These are phyloP conservation scores for Athelia sp. DNA, from an alignment of 1,284 basidiomycete species.

Conservation along the genomic window DNA sequence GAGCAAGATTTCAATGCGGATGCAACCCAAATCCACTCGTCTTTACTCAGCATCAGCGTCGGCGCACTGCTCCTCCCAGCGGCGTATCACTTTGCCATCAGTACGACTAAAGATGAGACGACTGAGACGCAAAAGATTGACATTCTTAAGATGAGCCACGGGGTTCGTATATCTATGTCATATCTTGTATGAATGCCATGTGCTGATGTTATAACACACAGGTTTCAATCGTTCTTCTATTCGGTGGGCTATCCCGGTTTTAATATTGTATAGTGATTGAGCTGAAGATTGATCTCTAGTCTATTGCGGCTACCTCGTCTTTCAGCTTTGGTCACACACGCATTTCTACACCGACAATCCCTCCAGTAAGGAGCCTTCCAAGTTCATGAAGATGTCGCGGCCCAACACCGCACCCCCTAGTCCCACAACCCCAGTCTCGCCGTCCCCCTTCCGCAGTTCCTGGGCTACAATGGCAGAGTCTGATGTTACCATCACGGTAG, in stretches of 20 bases:
- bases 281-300: slow-evolving; percentile 32
- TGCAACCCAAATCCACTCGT: slow-evolving; percentile 76
- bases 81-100: slow-evolving; percentile 47
- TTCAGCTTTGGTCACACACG: slow-evolving; percentile 86
- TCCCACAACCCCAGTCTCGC: too few species aligned
- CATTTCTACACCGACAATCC: slow-evolving; percentile 58
- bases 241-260: slow-evolving; percentile 50
- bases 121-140: slow-evolving; percentile 32
- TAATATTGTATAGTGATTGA: too few species aligned
- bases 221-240: slow-evolving; percentile 76
- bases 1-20: slow-evolving; percentile 74
- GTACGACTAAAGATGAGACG: slow-evolving; percentile 18
- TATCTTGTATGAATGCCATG: slow-evolving; percentile 2
- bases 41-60: slow-evolving; percentile 74
- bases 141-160: slow-evolving; percentile 74
- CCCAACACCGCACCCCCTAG: too few species aligned
- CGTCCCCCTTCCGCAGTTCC: background rate
- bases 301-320: slow-evolving; percentile 71
- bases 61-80: slow-evolving; percentile 79
- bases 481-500: background rate
- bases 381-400: background rate
- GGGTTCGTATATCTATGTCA: slow-evolving; percentile 43
- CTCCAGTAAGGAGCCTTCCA: background rate
- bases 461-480: slow-evolving; percentile 14
- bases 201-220: slow-evolving; percentile 17